Evolutionary conservation across 176 grass and related monocot species (phyloP).

Genomic region (Ensete ventricosum): DNA sequence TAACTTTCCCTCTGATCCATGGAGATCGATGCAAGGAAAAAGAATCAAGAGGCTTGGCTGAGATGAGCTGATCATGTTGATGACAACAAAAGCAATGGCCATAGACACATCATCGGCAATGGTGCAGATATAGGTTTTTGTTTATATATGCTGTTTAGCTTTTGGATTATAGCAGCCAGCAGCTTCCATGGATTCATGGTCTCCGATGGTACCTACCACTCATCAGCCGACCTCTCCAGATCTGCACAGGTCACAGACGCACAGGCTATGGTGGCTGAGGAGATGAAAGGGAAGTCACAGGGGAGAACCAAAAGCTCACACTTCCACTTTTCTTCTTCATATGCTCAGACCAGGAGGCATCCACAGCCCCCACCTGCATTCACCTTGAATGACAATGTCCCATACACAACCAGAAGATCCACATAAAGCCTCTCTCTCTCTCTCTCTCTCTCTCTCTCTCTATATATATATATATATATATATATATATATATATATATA

Average conservation of each 20-base stretch:
- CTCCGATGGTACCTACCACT: not conserved
- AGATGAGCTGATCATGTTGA: not conserved
- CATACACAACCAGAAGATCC: too few relatives aligned
- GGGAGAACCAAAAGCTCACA: not conserved
- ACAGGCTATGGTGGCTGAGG: not conserved
- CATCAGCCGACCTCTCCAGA: not conserved
- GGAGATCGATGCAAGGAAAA: too few relatives aligned
- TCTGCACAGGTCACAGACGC: not conserved
- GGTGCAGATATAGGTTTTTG: not conserved
- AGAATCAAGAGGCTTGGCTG: not conserved
- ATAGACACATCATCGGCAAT: not conserved
- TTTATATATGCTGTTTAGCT: not conserved
- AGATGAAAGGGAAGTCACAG: not conserved
- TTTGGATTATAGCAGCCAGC: not conserved
- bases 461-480: too few relatives aligned
- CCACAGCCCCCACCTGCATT: too few relatives aligned
- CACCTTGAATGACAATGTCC: too few relatives aligned
- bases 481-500: too few relatives aligned
- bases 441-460: too few relatives aligned
- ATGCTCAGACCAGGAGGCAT: not conserved
- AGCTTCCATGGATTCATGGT: not conserved
- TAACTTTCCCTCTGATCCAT: too few relatives aligned
- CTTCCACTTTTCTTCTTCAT: not conserved
- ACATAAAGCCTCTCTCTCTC: too few relatives aligned
- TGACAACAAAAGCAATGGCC: not conserved